A percentile compares a stretch with the other conserved stretches of the same genome.
These are phyloP conservation scores for Scolecobasidium constrictum DNA, from an alignment of 2,329 filamentous ascomycete species.

Conservation along the genomic window DNA sequence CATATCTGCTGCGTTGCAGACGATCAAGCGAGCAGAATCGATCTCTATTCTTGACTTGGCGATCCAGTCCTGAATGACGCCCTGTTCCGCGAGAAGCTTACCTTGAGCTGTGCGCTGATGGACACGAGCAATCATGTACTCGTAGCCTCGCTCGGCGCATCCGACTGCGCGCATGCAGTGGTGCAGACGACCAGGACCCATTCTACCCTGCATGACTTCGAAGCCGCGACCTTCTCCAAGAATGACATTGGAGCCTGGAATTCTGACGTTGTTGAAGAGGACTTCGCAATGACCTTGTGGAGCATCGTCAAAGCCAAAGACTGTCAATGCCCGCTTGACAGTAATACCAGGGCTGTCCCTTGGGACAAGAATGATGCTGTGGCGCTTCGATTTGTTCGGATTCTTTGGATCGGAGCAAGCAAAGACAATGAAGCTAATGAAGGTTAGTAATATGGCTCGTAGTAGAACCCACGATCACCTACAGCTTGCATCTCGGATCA, in stretches of 20 bases:
- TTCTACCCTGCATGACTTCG: conserved; percentile 94
- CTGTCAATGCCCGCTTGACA: conserved; percentile 85
- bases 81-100: conserved; percentile 76
- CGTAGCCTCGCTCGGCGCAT: conserved; percentile 21
- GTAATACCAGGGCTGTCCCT: conserved; percentile 72
- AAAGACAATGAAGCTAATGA: conserved; percentile 70
- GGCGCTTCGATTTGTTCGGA: conserved; percentile 71
- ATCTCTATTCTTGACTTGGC: conserved; percentile 88
- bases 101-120: conserved; percentile 89
- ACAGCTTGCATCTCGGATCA: conserved; percentile 76
- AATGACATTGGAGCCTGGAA: conserved; percentile 73
- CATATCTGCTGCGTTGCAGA: conserved; percentile 88
- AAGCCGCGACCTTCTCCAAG: conserved; percentile 91
- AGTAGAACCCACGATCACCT: not conserved
- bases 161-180: conserved; percentile 96
- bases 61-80: conserved; percentile 90
- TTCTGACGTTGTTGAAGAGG: conserved; percentile 77
- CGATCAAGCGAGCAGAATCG: conserved; percentile 76
- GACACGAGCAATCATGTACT: conserved; percentile 82
- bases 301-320: conserved; percentile 94
- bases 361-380: conserved; percentile 89
- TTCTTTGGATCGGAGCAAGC: conserved; percentile 76
- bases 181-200: conserved; percentile 92
- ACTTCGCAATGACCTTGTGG: conserved; percentile 95
- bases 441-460: not conserved